phyloP scores from a whole-genome alignment of 352 stramenopile genomes.

The Pythium aristosporum region DNA sequence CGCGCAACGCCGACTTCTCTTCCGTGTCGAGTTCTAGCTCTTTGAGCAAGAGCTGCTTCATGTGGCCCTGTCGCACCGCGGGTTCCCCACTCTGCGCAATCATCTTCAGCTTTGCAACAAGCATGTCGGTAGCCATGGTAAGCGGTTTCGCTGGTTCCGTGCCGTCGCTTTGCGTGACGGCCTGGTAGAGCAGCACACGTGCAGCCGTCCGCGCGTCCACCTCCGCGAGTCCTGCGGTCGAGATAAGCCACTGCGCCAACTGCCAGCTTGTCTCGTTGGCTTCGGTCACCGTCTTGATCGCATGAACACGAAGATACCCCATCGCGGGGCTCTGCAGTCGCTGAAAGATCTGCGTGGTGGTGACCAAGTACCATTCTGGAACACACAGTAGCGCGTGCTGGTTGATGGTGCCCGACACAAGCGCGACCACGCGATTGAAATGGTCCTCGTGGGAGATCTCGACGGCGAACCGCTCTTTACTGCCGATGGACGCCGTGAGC shows the following conservation, averaged over 20 bases:
- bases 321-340: constrained; percentile 34
- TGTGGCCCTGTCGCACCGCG: neutral
- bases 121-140: neutral
- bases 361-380: constrained; percentile 50
- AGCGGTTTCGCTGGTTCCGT: neutral
- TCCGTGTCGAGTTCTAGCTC: neutral
- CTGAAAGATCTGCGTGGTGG: constrained; percentile 26
- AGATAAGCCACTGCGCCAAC: constrained; percentile 7
- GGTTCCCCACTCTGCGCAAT: constrained; percentile 7
- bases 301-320: constrained; percentile 16
- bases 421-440: constrained; percentile 32
- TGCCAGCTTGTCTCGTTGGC: neutral
- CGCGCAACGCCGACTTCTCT: neutral
- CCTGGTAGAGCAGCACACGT: neutral
- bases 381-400: constrained; percentile 48
- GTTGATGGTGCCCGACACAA: constrained; percentile 53
- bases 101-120: constrained; percentile 7
- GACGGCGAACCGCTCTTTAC: constrained; percentile 42
- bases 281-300: neutral
- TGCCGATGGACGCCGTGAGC: constrained; percentile 28
- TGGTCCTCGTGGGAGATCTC: constrained; percentile 33
- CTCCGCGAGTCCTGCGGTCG: constrained; percentile 7
- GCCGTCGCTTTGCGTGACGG: neutral
- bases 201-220: constrained; percentile 3
- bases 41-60: neutral